Conservation (phyloP, 2,329 filamentous ascomycete genomes). For the Gremmenia infestans region DNA sequence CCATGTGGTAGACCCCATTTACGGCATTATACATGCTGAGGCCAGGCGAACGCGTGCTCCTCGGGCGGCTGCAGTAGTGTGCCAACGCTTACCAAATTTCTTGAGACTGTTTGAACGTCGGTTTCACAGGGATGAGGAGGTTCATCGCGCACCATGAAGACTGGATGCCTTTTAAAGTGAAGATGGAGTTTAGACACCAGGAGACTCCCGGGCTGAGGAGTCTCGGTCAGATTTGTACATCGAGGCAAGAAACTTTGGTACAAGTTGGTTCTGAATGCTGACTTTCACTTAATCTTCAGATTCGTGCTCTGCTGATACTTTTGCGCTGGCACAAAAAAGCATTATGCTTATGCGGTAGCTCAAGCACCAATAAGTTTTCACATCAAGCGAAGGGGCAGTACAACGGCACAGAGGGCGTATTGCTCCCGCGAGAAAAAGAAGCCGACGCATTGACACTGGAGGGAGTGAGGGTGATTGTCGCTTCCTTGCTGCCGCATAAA, state of each 20-base stretch:
- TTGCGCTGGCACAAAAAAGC: background rate
- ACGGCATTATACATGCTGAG: background rate
- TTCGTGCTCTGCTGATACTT: background rate
- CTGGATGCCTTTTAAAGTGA: background rate
- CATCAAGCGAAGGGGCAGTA: background rate
- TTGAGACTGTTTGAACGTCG: conserved; percentile 16
- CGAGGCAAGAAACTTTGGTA: background rate
- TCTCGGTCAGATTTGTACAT: too few relatives aligned
- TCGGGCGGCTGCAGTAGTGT: conserved; percentile 17
- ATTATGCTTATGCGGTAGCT: background rate
- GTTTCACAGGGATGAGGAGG: conserved; percentile 8
- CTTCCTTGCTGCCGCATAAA: background rate
- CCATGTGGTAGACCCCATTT: background rate
- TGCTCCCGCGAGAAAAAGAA: background rate
- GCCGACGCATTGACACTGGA: background rate
- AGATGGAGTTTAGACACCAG: background rate
- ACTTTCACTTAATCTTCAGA: too few relatives aligned
- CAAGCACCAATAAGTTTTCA: too few relatives aligned
- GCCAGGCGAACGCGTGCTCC: conserved; percentile 8
- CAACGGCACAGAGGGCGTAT: background rate
- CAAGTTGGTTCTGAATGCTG: too few relatives aligned
- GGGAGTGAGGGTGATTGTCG: background rate
- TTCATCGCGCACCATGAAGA: too few relatives aligned
- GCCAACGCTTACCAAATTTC: conserved; percentile 2
- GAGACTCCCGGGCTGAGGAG: background rate